These are phyloP conservation scores for Trypanosoma boissoni DNA, from an alignment of 208 protist genomes.

Conservation along the genomic window DNA sequence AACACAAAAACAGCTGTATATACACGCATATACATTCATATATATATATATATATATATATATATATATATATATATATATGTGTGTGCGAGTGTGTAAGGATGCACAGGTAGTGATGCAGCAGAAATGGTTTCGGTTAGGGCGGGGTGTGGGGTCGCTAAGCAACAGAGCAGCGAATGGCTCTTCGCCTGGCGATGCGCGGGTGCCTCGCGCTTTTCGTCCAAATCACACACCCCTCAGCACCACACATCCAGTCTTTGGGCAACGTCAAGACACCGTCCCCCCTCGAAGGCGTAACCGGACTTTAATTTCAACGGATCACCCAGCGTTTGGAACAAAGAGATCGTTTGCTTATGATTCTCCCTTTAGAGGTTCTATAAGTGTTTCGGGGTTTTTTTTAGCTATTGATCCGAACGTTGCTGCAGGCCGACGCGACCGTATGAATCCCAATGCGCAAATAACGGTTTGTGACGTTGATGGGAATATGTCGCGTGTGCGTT, in stretches of 20 bases:
- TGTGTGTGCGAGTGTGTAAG: neutral
- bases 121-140: neutral
- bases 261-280: conserved; percentile 54
- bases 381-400: conserved; percentile 80
- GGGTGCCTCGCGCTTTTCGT: conserved; percentile 24
- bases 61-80: neutral
- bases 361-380: conserved; percentile 61
- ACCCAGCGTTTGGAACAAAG: conserved; percentile 66
- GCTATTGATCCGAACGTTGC: conserved; percentile 72
- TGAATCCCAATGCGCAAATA: conserved; percentile 86
- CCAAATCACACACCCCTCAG: conserved; percentile 41
- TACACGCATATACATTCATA: neutral
- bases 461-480: conserved; percentile 67
- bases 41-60: neutral
- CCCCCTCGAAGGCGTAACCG: conserved; percentile 9
- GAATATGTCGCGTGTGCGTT: conserved; percentile 71
- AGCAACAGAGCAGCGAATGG: neutral
- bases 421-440: conserved; percentile 41
- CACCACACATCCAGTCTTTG: conserved; percentile 70
- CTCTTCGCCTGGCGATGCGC: conserved; percentile 1
- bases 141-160: neutral
- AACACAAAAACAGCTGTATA: neutral
- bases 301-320: conserved; percentile 57
- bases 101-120: neutral
- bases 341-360: conserved; percentile 42